Base-by-base conservation (phyloP, 1,139 yeast species). In the Geotrichum aggregatum region DNA sequence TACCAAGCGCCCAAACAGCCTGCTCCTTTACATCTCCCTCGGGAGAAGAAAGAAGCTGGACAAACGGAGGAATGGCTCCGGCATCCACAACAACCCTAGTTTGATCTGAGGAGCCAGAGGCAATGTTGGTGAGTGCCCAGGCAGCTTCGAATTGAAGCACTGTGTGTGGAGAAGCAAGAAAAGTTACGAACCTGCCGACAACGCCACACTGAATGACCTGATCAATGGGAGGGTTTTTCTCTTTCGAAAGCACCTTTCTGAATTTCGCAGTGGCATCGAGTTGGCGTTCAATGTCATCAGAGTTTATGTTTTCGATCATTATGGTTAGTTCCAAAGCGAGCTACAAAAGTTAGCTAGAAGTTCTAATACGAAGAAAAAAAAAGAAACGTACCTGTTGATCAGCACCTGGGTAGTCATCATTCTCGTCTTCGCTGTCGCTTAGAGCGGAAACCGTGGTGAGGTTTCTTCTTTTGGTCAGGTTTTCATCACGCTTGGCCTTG, bases 1-100 rank as follows among this genome's bases (percentile, higher is more conserved):
- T 92, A 71, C 98, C 98, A 62, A 92, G 76, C 35, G 98, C 98
- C 98, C 98, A 92, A 62, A 92, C 92, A 19, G 98, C 98, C 73
- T 92, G 98, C 69, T 92, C 98, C 70, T 88, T 87, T 54, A 94
- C 97, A 66, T 92, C 98, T 53, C 83, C 75, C 47, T 95, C 87
- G 56, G 82, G 82, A 5, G 96, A 85, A 62, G 80, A 78, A 62
- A 92, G 77, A 61, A 92, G 77, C 59, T 84, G 79, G 46, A 92
- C 96, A 71, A 92, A 89, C 55, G 82, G 73, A 22, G 98, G 98
- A 43, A 92, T 95, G 0, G 98, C 98, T 51, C 94, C 95, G n/a
- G 91, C 83, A 57, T 88, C 91, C 52, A 92, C 95, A 52, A 92
- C 97, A 49, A 83, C 84, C 61, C 80, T 79, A 18, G 98, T 94